Conservation (phyloP, 1,139 yeast species). For the Nakaseomyces delphensis region DNA sequence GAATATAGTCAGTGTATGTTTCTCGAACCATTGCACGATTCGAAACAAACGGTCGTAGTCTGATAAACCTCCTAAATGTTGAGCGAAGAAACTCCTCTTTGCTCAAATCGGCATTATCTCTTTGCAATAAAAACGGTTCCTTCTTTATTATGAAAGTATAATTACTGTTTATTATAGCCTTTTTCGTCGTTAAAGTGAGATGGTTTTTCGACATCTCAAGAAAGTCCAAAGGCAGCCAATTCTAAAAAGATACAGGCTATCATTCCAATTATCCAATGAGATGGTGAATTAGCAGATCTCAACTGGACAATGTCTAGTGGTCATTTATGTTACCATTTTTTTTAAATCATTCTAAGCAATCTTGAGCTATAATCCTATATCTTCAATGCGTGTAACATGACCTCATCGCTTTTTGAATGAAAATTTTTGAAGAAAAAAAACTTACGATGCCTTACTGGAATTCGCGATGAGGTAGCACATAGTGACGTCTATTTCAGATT, state of each 20-base stretch:
- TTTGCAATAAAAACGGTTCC: slow-evolving; percentile 13
- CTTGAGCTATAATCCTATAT: not conserved
- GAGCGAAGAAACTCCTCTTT: slow-evolving; percentile 11
- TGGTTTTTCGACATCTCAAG: slow-evolving; percentile 1
- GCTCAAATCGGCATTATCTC: slow-evolving; percentile 9
- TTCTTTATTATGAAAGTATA: slow-evolving; percentile 15
- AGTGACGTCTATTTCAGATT: too few species aligned
- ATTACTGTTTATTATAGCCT: slow-evolving; percentile 18
- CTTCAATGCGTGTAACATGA: not conserved
- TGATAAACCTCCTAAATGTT: slow-evolving; percentile 22
- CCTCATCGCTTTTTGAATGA: slow-evolving; percentile 5
- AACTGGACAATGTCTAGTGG: too few species aligned
- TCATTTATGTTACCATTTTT: too few species aligned
- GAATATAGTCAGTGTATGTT: slow-evolving; percentile 23
- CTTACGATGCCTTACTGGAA: slow-evolving; percentile 1
- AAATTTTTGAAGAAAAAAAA: not conserved
- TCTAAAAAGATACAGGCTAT: too few species aligned
- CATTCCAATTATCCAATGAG: too few species aligned
- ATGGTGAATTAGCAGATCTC: too few species aligned
- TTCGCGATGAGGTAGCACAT: not conserved
- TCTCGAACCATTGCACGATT: slow-evolving; percentile 19
- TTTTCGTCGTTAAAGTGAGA: slow-evolving; percentile 14
- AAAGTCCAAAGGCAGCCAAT: too few species aligned
- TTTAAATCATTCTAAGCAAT: too few species aligned
- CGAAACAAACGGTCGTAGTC: slow-evolving; percentile 25